A percentile compares a stretch with the other conserved stretches of the same genome.
These are phyloP conservation scores for Haplosporangium gracile DNA, from an alignment of 192 early-diverging fungal species.

Conservation along the genomic window DNA sequence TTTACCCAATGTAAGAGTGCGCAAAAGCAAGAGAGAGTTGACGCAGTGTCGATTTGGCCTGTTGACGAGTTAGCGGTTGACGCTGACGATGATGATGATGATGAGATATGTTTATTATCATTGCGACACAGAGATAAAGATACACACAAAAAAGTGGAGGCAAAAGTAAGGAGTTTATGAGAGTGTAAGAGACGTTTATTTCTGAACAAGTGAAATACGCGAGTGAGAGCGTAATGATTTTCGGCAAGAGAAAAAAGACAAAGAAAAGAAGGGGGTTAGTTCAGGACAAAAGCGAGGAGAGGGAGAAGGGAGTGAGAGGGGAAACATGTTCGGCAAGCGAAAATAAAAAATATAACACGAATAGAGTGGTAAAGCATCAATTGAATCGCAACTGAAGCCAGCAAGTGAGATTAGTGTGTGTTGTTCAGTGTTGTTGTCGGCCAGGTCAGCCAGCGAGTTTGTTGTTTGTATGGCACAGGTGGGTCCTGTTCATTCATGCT, in stretches of 20 bases:
- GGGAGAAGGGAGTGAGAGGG: not conserved
- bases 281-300: not conserved
- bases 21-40: not conserved
- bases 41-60: not conserved
- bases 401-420: not conserved
- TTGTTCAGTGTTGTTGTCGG: not conserved
- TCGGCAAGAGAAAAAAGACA: not conserved
- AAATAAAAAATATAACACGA: conserved; percentile 5
- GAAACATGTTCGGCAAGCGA: conserved; percentile 42
- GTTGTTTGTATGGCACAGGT: not conserved
- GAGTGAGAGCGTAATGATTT: not conserved
- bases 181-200: not conserved
- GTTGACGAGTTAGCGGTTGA: not conserved
- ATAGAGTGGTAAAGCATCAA: not conserved
- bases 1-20: not conserved
- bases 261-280: not conserved
- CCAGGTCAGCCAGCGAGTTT: too few species aligned
- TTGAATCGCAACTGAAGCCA: not conserved
- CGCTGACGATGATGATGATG: not conserved
- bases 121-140: not conserved
- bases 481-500: not conserved
- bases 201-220: not conserved
- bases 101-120: not conserved
- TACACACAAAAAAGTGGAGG: not conserved
- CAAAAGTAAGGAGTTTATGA: not conserved